phyloP scores from a whole-genome alignment of 139 green algal genomes.

The Deuterostichococcus epilithicus region DNA sequence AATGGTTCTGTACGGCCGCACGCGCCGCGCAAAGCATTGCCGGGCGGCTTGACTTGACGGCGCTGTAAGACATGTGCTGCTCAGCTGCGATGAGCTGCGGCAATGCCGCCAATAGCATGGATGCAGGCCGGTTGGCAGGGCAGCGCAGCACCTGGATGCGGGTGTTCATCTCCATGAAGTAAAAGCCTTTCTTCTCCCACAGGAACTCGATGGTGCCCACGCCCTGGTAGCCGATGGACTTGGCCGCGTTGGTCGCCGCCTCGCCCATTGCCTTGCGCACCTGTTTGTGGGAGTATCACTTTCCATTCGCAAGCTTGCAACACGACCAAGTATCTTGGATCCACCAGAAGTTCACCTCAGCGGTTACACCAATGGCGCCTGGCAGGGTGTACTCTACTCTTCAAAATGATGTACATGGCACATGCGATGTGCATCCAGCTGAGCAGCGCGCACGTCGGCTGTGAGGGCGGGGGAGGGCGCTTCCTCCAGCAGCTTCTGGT shows the following conservation, averaged over 20 bases:
- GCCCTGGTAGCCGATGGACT: conserved; percentile 81
- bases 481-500: conserved; percentile 98
- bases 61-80: too few relatives aligned
- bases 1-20: neutral
- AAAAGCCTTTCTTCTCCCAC: conserved; percentile 90
- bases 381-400: neutral
- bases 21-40: neutral
- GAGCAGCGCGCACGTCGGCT: conserved; percentile 52
- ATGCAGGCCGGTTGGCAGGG: neutral
- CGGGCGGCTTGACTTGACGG: too few relatives aligned
- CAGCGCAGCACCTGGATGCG: conserved; percentile 72
- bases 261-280: conserved; percentile 89
- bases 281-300: conserved; percentile 27
- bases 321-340: neutral
- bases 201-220: conserved; percentile 94
- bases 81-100: too few relatives aligned
- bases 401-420: neutral
- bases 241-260: conserved; percentile 73
- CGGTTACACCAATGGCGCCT: neutral
- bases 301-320: neutral
- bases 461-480: conserved; percentile 84
- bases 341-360: neutral
- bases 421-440: neutral
- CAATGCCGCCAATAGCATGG: too few relatives aligned
- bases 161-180: conserved; percentile 99